Percentiles rank a stretch among this genome's conserved stretches.
These are phyloP conservation scores for Flaveria bidentis DNA, from an alignment of 129 eudicot genomes.

Conservation along the genomic window DNA sequence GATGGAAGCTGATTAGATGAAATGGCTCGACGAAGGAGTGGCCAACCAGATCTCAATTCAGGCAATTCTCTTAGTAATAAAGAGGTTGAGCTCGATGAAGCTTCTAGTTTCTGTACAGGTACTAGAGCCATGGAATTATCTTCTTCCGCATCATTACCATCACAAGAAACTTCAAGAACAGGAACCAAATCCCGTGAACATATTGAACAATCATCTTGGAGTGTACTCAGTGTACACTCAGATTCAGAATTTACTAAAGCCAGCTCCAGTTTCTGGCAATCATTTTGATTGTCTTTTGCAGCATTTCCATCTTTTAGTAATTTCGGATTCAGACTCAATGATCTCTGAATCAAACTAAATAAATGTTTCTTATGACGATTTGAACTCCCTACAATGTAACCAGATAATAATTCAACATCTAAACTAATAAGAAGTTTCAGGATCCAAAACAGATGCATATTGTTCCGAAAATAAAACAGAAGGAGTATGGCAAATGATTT, in stretches of 20 bases:
- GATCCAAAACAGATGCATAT: not conserved
- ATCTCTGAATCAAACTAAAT: slow-evolving; percentile 60
- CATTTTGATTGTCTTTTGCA: slow-evolving; percentile 20
- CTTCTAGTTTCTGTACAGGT: slow-evolving; percentile 65
- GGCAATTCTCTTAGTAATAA: slow-evolving; percentile 61
- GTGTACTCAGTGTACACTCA: slow-evolving; percentile 21
- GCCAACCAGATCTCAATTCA: slow-evolving; percentile 78
- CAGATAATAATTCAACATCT: not conserved
- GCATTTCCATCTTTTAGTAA: slow-evolving; percentile 40
- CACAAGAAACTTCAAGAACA: slow-evolving; percentile 37
- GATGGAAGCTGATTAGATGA: slow-evolving; percentile 36
- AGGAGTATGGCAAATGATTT: not conserved
- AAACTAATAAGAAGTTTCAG: slow-evolving; percentile 10
- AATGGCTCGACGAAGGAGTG: slow-evolving; percentile 63
- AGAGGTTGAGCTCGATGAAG: slow-evolving; percentile 59
- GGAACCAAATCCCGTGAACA: slow-evolving; percentile 49
- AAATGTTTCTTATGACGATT: slow-evolving; percentile 54
- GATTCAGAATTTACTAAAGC: slow-evolving; percentile 37
- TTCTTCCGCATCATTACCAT: slow-evolving; percentile 20
- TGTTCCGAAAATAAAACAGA: not conserved
- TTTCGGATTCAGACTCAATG: slow-evolving; percentile 53
- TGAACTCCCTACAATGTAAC: slow-evolving; percentile 38
- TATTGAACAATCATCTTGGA: slow-evolving; percentile 52
- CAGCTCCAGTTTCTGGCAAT: slow-evolving; percentile 36
- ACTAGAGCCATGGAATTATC: slow-evolving; percentile 70